phyloP scores from a whole-genome alignment of 2,329 filamentous ascomycete species.

The Epichloe coenophiala region DNA sequence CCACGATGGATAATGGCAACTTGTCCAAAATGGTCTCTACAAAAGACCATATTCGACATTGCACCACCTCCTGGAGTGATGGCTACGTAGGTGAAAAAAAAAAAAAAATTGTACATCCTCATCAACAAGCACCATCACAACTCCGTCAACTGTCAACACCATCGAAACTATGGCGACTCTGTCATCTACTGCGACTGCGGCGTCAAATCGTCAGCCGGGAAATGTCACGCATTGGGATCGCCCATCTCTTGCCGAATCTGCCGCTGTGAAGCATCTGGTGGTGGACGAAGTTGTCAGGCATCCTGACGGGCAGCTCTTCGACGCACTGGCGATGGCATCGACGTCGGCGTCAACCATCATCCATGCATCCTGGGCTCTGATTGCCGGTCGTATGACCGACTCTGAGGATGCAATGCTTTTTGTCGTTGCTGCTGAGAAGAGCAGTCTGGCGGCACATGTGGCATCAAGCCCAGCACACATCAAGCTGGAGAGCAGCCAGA shows the following conservation, averaged over 20 bases:
- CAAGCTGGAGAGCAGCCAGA: not conserved
- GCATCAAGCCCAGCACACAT: not conserved
- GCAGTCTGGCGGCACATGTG: not conserved
- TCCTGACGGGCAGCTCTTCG: not conserved
- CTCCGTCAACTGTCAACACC: not conserved
- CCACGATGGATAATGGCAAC: not conserved
- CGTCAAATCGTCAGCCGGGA: not conserved
- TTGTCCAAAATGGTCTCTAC: not conserved
- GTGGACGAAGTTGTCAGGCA: not conserved
- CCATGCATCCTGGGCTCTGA: not conserved
- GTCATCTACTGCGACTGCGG: not conserved
- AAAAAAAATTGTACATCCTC: not conserved
- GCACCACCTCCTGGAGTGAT: not conserved
- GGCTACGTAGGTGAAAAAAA: too few relatives aligned
- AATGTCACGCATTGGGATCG: not conserved
- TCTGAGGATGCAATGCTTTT: not conserved
- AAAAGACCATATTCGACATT: not conserved
- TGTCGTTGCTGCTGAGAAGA: not conserved
- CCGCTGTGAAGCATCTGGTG: not conserved
- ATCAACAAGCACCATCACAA: not conserved
- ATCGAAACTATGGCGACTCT: not conserved
- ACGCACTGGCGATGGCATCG: not conserved
- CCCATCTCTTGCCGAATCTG: not conserved
- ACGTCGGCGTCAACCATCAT: not conserved
- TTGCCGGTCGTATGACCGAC: not conserved